Base-by-base conservation (phyloP, 2,329 filamentous ascomycete species). In the Domatiomyces globalis region DNA sequence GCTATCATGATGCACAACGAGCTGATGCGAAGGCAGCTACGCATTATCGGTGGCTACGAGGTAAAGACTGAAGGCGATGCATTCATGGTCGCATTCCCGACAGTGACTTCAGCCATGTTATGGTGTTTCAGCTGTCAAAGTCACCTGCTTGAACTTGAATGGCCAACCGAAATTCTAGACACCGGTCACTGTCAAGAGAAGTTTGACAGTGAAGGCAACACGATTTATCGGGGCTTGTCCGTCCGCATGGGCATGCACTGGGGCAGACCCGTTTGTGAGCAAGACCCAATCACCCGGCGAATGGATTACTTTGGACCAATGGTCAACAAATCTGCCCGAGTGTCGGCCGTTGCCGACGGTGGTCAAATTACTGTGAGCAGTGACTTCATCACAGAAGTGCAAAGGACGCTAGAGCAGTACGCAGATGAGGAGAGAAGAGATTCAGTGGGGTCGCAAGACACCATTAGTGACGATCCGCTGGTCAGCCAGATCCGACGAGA, bases 301-400 rank as follows among this genome's bases (percentile, higher is more conserved):
- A 98, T 98, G 92, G 92, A 98, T 63, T 98, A 98, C 70, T 98
- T 96, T 65, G 92, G 92, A 0, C 92, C 92, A 12, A 98, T 98
- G 88, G 92, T 98, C 63, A 98, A 98, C 70, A 89, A 94, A 63
- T 87, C 92, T 0, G 85, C 92, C 15, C 85, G 92, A 70, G 94
- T 98, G 58, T 92, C 87, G 5, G 84, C 87, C 19, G 89, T 95
- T 44, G 92, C 92, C 36, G 92, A 98, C 65, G 92, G 92, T 55
- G 92, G 92, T 0, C 90, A 98, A 66, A 95, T 96, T 58, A 92
- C 90, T 0, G 92, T 96, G 1, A 95, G 89, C 0, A 88, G 88
- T 1, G 92, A 98, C 66, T 96, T 96, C 69, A 94, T 98, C 63
- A 86, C 85, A 10, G 92, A 98, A 67, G 90, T 96, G 51, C 87